Conservation (phyloP, 169 alveolate species). For the Plasmodium gallinaceum region DNA sequence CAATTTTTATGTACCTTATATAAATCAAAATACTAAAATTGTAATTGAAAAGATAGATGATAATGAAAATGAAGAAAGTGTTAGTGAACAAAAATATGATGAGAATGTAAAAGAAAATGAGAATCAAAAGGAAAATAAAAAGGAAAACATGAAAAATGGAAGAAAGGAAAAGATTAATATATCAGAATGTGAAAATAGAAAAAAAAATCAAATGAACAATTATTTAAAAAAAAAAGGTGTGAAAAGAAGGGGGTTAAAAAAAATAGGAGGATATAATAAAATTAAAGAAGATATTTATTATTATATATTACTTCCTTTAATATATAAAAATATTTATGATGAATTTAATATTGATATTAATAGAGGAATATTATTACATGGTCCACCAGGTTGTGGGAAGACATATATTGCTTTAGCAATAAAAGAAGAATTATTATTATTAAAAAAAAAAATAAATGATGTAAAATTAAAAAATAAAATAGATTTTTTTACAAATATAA, state of each 20-base stretch:
- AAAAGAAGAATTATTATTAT: conserved; percentile 62
- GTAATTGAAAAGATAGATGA: conserved; percentile 9
- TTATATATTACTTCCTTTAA: conserved; percentile 75
- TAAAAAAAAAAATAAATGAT: conserved; percentile 68
- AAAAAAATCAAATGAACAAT: neutral
- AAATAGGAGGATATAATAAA: conserved; percentile 81
- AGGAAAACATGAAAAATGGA: neutral
- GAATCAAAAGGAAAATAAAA: neutral
- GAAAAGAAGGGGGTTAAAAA: conserved; percentile 64
- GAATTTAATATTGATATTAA: conserved; percentile 75
- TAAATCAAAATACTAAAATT: conserved; percentile 33
- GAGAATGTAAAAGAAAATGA: neutral
- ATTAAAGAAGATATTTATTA: conserved; percentile 78
- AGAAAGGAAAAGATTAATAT: neutral
- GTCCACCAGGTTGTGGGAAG: conserved; percentile 87
- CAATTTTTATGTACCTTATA: conserved; percentile 18
- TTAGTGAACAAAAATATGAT: neutral
- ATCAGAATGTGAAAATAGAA: neutral
- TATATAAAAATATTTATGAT: conserved; percentile 76
- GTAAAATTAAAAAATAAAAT: conserved; percentile 18
- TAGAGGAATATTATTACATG: conserved; percentile 82
- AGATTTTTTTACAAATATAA: neutral
- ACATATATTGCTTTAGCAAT: conserved; percentile 79
- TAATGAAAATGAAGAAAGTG: neutral
- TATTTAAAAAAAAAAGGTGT: neutral